Evolutionary conservation across 2,329 filamentous ascomycete species (phyloP), one percentile per base, ranked within the genome.

Genomic region (Falciphora oryzae): DNA sequence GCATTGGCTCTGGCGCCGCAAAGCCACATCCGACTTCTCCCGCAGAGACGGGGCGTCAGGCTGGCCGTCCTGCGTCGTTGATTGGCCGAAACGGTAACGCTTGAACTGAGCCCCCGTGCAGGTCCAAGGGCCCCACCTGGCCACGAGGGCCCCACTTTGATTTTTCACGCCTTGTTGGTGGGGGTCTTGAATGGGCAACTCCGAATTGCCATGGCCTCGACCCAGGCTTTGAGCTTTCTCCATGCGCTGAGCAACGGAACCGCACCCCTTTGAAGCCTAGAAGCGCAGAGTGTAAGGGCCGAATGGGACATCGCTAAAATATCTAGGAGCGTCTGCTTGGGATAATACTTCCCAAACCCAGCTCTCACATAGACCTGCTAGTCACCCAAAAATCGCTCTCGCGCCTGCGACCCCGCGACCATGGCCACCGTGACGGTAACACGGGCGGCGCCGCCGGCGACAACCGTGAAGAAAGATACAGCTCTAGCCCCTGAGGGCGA

Each of bases 401-500:
- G 22, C 22, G 8, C 22, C 53, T 22, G 3, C 53, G 7, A 57
- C 44, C n/a, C 4, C 61, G n/a, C 31, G 14, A 50, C 16, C 22
- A 63, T 63, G 62, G 57, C 62, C 31, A 63, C 62, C 5, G 44
- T 57, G 28, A 62, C 60, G 57, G 74, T 75, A 73, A 70, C 74
- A n/a, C 73, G 72, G 13, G 67, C 72, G 27, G 80, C 77, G 13
- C 68, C 72, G 28, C 79, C 77, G 29, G 71, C 76, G 67, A 81
- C 76, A 67, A 66, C 71, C 89, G 69, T 88, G 71, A 95, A 92
- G 77, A 89, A 83, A 72, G 76, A 86, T 71, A 80, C 85, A 70
- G 92, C 93, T 70, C 83, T 97, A 16, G 85, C 92, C 2, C 92
- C 95, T 31, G 95, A 99, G 78, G 97, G 93, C 77, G 95, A 99